phyloP scores from a whole-genome alignment of 1,139 yeast genomes.

The Suhomyces wounanorum region DNA sequence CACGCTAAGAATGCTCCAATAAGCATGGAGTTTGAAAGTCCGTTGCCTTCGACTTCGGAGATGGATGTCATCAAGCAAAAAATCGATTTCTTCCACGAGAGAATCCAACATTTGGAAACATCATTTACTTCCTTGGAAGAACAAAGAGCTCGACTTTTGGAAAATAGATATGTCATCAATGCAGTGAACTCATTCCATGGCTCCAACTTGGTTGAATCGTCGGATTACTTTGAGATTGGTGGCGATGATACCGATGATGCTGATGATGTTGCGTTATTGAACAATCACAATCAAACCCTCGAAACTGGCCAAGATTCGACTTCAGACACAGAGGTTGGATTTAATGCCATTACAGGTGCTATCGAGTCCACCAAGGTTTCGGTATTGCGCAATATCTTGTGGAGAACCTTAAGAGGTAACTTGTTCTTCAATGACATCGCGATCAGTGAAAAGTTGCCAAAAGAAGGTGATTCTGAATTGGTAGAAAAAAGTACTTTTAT shows the following conservation, averaged over 20 bases:
- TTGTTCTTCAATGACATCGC: slow-evolving; percentile 51
- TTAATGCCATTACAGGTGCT: slow-evolving; percentile 53
- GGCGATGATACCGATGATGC: slow-evolving; percentile 27
- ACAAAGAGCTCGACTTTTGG: slow-evolving; percentile 18
- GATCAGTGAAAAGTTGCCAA: slow-evolving; percentile 41
- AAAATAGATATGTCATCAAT: slow-evolving; percentile 24
- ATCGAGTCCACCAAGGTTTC: slow-evolving; percentile 47
- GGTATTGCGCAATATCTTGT: slow-evolving; percentile 51
- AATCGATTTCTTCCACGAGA: slow-evolving; percentile 19
- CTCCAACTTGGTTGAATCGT: slow-evolving; percentile 12
- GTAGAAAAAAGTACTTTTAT: slow-evolving; percentile 76
- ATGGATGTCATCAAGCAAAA: slow-evolving; percentile 21
- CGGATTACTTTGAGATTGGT: slow-evolving; percentile 9
- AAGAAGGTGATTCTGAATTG: slow-evolving; percentile 45
- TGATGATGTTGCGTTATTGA: slow-evolving; percentile 39
- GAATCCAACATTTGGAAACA: slow-evolving; percentile 26
- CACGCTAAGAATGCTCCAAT: slow-evolving; percentile 14
- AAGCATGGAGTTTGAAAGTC: slow-evolving; percentile 13
- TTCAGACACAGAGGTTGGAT: slow-evolving; percentile 47
- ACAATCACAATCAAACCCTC: slow-evolving; percentile 26
- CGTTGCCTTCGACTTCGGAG: slow-evolving; percentile 23
- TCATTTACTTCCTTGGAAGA: slow-evolving; percentile 22
- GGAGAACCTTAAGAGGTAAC: slow-evolving; percentile 60
- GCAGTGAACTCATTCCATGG: slow-evolving; percentile 22
- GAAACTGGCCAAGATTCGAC: slow-evolving; percentile 24